Conservation (phyloP, 2,329 filamentous ascomycete genomes). For the Colletotrichum limetticola region DNA sequence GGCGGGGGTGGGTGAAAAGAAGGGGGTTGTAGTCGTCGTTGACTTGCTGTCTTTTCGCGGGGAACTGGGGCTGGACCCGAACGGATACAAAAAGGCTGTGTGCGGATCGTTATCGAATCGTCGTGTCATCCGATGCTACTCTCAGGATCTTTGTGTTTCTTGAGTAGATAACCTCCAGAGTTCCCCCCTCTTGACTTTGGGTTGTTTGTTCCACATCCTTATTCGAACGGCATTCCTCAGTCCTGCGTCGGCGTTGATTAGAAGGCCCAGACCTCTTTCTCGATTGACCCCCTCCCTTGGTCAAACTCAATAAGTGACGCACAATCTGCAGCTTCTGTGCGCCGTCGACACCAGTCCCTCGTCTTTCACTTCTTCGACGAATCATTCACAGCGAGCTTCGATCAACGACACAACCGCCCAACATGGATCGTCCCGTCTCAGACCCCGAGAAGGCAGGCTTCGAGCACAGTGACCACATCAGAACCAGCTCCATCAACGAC, state of each 20-base stretch:
- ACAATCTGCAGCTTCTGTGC: constrained; percentile 10
- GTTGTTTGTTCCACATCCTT: background rate
- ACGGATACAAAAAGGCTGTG: constrained; percentile 9
- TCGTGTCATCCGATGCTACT: constrained; percentile 19
- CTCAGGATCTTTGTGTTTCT: background rate
- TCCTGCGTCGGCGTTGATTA: background rate
- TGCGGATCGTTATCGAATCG: constrained; percentile 7
- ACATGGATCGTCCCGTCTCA: constrained; percentile 17
- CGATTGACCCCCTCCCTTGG: background rate
- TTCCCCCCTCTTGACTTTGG: background rate
- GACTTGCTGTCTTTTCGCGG: background rate
- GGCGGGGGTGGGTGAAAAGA: background rate
- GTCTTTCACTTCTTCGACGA: background rate
- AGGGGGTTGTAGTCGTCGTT: background rate
- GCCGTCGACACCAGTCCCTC: background rate
- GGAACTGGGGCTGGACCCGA: background rate
- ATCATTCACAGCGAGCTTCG: background rate
- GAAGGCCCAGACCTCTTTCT: background rate
- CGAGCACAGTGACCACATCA: constrained; percentile 30
- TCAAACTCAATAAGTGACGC: constrained; percentile 10
- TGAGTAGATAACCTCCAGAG: constrained; percentile 1
- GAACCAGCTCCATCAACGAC: constrained; percentile 22
- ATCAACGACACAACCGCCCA: background rate
- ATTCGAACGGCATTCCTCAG: background rate
- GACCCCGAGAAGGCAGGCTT: constrained; percentile 36